Base-by-base conservation (phyloP, 257 asterid species). In the Nemophila menziesii region DNA sequence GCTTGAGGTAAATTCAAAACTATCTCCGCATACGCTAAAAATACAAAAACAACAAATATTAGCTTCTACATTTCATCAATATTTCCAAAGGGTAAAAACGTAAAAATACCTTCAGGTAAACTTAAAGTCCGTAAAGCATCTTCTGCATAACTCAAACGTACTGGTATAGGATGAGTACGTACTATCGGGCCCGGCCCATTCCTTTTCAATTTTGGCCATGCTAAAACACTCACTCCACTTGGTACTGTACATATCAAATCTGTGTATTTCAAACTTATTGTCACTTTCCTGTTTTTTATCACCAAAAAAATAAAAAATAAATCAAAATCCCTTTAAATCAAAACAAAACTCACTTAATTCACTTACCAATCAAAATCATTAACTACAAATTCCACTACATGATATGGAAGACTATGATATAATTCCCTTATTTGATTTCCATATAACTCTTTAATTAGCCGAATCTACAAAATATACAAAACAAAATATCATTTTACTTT, bases 351-450 rank as follows among this genome's bases (percentile, higher is more conserved):
- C 24, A 5, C 18, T 17, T 0, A 20, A 19, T 48, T 21, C 17
- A 43, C 87, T 23, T 72, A 90, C 99, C 96, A 72, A 63, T 79
- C 86, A 71, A 68, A 73, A 62, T 85, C 82, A 45, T 79, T 59
- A 53, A 90, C 70, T 45, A 64, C 79, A 62, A 90, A 85, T 54
- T 85, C 94, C 44, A 77, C 59, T 92, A 81, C 68, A 60, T 85
- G 85, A 58, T 77, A 79, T 16, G 93, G 92, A 67, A 85, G 96
- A 65, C 94, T 90, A 52, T 76, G 85, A 67, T 90, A 90, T 22
- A 90, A 82, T 58, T 85, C 93, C 39, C 72, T 77, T 16, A 81
- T 79, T 71, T 90, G 96, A 75, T 90, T 82, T 60, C 99, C 99
- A 52, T 85, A 90, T 72, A 90, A 60, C 66, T 90, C 99, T 70